These are phyloP conservation scores for Blastobotrys apis DNA, from an alignment of 1,139 yeast genomes.

Conservation along the genomic window DNA sequence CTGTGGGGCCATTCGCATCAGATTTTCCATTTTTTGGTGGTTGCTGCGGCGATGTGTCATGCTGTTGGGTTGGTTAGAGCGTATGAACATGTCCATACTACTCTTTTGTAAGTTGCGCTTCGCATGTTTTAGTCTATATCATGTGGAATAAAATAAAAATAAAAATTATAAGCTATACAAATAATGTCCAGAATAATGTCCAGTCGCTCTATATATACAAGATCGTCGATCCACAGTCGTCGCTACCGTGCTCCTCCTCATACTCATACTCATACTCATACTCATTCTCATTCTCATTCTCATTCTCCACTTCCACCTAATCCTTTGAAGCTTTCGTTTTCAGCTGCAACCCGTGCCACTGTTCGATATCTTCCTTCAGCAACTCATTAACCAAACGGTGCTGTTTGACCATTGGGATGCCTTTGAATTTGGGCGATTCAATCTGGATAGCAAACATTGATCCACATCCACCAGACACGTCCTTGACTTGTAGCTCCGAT, in stretches of 20 bases:
- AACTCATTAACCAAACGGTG: conserved; percentile 83
- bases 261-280: too few species aligned
- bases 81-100: conserved; percentile 38
- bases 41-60: conserved; percentile 75
- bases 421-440: conserved; percentile 70
- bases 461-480: conserved; percentile 95
- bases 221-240: too few species aligned
- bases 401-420: conserved; percentile 80
- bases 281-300: too few species aligned
- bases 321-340: conserved; percentile 42
- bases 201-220: too few species aligned
- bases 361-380: conserved; percentile 75
- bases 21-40: conserved; percentile 78
- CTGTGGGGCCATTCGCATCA: conserved; percentile 83
- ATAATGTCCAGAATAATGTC: background rate
- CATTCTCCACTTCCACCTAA: too few species aligned
- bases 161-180: background rate
- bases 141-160: too few species aligned
- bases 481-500: conserved; percentile 56
- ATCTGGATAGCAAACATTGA: conserved; percentile 91
- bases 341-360: conserved; percentile 95
- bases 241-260: too few species aligned
- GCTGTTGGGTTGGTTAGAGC: conserved; percentile 60
- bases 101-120: too few species aligned
- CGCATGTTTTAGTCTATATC: too few species aligned